phyloP scores from a whole-genome alignment of 139 green algal genomes.

The Auxenochlorella pyrenoidosa region DNA sequence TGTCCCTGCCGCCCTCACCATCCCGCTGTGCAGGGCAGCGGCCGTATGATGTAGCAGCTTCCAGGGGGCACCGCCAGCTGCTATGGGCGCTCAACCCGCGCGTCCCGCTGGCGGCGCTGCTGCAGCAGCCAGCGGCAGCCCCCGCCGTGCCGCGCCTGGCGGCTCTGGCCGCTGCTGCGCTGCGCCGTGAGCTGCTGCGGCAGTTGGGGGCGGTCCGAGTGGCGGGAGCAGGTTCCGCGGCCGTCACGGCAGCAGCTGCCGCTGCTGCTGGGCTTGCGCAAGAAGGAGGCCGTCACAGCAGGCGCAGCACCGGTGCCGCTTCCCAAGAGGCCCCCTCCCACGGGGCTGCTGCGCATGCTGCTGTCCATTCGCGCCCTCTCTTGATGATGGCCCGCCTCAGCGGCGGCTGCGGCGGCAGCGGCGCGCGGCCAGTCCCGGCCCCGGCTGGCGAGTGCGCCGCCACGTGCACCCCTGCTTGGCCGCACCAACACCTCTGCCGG shows the following conservation, averaged over 20 bases:
- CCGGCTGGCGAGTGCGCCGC: not conserved
- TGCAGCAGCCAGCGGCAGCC: not conserved
- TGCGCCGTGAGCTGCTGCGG: not conserved
- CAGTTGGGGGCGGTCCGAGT: not conserved
- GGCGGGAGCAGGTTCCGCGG: not conserved
- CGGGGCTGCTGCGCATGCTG: not conserved
- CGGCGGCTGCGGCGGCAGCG: not conserved
- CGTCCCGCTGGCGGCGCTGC: constrained; percentile 9
- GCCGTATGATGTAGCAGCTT: not conserved
- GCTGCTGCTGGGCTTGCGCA: not conserved
- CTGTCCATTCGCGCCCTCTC: not conserved
- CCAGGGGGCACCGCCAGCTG: not conserved
- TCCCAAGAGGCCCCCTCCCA: not conserved
- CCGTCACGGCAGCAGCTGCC: too few species aligned
- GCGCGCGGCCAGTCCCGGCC: not conserved
- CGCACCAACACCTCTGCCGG: not conserved
- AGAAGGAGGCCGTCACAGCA: not conserved
- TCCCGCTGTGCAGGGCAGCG: not conserved
- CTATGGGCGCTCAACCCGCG: constrained; percentile 32
- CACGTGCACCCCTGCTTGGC: not conserved
- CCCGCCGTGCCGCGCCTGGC: not conserved
- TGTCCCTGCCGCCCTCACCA: too few species aligned
- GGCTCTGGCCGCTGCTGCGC: not conserved
- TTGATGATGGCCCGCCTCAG: not conserved
- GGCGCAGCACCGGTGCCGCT: not conserved